Base-by-base conservation (phyloP, 2,329 filamentous ascomycete species). In the Cadophora luteo-olivacea region DNA sequence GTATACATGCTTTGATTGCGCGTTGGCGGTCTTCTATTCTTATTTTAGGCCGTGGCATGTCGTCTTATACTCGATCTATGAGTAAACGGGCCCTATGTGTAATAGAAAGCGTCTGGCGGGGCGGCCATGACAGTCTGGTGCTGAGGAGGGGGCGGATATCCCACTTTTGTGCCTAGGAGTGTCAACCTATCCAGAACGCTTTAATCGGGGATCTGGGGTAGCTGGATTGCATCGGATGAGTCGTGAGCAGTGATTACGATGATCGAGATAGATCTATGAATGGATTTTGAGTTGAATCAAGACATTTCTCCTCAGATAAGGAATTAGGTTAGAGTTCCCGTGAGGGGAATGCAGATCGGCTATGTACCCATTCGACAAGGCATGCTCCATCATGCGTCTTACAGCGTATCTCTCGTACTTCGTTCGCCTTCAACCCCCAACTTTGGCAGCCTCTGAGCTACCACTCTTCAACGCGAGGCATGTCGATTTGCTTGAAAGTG, bases 1-100 rank as follows among this genome's bases (percentile, higher is more conserved):
- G 61, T 33, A 63, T 63, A 38, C 61, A 63, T n/a, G 61, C 61
- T 36, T 63, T 63, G 25, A 63, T 29, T 32, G 61, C 61, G 16
- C 61, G 61, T 32, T 63, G 61, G 19, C 61, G 61, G 36, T 63
- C 61, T 63, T 63, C 61, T 4, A 24, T 22, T n/a, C 61, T 45
- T 52, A 63, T 63, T 36, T 48, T 45, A 52, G 61, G 61, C 7
- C 61, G 41, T 22, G 61, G 61, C 61, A 63, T 63, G 7, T 32
- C 29, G 52, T 55, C 25, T 55, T 33, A 33, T n/a, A 7, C 29
- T 55, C 7, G n/a, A 19, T 14, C 52, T 32, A 55, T 55, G 1
- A 25, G 25, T 4, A 55, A 33, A 55, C 25, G 29, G 7, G 19
- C 16, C 51, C 14, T 29, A 54, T 54, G 24, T 54, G 51, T 54